Conservation (phyloP, 2,329 filamentous ascomycete genomes). For the Ophiostoma sp. region DNA sequence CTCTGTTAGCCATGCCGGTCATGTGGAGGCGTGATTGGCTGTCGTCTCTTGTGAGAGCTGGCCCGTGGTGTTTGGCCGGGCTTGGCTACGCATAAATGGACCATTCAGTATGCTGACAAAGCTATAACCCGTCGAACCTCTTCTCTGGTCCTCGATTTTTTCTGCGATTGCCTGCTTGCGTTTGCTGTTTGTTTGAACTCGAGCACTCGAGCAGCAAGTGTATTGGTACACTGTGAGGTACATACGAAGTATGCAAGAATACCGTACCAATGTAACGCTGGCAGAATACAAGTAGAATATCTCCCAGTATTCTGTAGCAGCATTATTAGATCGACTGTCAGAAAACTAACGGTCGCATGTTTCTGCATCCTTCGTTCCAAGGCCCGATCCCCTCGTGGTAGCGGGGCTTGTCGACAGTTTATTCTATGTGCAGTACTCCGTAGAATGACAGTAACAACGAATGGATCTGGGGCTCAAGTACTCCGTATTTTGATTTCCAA, state of each 20-base stretch:
- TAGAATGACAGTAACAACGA: too few species aligned
- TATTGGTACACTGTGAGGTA: not conserved
- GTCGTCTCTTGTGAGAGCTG: not conserved
- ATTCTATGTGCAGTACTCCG: too few species aligned
- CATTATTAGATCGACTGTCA: not conserved
- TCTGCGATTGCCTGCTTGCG: not conserved
- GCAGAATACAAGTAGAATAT: not conserved
- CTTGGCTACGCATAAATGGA: not conserved
- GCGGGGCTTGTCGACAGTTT: too few species aligned
- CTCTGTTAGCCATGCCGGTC: not conserved
- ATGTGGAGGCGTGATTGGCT: not conserved
- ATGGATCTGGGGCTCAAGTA: too few species aligned
- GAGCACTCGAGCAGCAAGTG: not conserved
- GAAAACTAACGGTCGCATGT: not conserved
- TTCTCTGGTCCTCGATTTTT: not conserved
- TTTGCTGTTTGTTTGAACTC: not conserved
- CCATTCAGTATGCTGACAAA: too few species aligned
- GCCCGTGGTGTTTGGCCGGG: not conserved
- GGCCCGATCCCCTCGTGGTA: not conserved
- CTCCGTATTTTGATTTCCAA: too few species aligned
- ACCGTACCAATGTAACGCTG: not conserved
- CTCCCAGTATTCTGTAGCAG: not conserved
- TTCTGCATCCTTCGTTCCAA: not conserved
- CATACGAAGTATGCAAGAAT: not conserved
- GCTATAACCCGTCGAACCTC: not conserved